These are phyloP conservation scores for Millerozyma miso DNA, from an alignment of 805 yeast genomes.

Conservation along the genomic window DNA sequence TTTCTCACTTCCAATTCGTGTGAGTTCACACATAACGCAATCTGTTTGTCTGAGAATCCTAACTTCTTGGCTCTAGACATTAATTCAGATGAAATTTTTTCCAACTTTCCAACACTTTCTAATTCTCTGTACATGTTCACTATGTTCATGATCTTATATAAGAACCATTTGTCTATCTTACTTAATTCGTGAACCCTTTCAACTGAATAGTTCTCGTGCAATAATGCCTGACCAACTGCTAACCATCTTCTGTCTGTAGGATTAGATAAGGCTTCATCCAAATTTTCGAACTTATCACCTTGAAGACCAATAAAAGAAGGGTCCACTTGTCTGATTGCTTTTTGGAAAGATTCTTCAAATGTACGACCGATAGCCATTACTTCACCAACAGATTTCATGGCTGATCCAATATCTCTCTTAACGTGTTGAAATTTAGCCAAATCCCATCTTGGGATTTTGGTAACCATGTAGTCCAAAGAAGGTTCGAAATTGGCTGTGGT, in stretches of 20 bases:
- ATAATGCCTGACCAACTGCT: slow-evolving; percentile 95
- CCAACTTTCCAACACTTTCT: slow-evolving; percentile 54
- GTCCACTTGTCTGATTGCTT: slow-evolving; percentile 94
- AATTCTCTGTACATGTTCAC: slow-evolving; percentile 83
- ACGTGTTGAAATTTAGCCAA: slow-evolving; percentile 92
- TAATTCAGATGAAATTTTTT: slow-evolving; percentile 61
- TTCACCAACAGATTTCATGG: slow-evolving; percentile 99
- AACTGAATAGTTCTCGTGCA: slow-evolving; percentile 87
- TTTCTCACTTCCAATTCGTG: slow-evolving; percentile 79
- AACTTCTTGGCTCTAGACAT: slow-evolving; percentile 81
- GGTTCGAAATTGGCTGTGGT: slow-evolving; percentile 98
- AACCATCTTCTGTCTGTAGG: slow-evolving; percentile 97
- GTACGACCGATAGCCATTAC: slow-evolving; percentile 99
- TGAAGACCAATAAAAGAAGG: slow-evolving; percentile 90
- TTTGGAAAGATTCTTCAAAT: slow-evolving; percentile 96
- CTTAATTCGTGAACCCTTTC: slow-evolving; percentile 89
- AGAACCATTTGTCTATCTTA: slow-evolving; percentile 94
- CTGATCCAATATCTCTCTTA: slow-evolving; percentile 86
- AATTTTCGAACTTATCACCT: slow-evolving; percentile 72
- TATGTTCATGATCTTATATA: slow-evolving; percentile 87
- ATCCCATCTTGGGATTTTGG: slow-evolving; percentile 99
- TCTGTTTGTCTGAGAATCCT: slow-evolving; percentile 95
- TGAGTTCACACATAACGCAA: slow-evolving; percentile 69
- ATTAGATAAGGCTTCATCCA: slow-evolving; percentile 71
- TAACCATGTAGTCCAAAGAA: slow-evolving; percentile 91